These are phyloP conservation scores for Cylindrotheca fusiformis DNA, from an alignment of 108 stramenopile genomes.

Conservation along the genomic window DNA sequence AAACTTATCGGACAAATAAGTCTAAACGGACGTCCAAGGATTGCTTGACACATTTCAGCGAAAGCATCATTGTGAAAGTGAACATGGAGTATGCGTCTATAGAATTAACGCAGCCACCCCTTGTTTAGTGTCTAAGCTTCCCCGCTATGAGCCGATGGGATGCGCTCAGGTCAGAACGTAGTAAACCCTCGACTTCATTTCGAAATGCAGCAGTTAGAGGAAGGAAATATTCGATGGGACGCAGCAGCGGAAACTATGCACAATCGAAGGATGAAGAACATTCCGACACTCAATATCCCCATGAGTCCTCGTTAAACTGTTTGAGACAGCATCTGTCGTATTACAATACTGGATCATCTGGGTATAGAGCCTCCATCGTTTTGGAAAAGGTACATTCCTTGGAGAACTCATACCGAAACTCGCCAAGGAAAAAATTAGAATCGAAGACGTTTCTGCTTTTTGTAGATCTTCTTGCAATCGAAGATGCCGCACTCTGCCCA, in stretches of 20 bases:
- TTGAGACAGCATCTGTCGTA: not conserved
- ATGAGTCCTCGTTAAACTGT: not conserved
- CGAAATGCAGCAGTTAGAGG: not conserved
- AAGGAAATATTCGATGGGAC: not conserved
- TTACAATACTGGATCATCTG: not conserved
- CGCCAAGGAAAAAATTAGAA: not conserved
- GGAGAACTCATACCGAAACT: not conserved
- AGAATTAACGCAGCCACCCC: too few relatives aligned
- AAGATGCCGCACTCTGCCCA: not conserved
- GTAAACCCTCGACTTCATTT: not conserved
- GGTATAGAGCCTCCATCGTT: not conserved
- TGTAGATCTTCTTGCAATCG: not conserved
- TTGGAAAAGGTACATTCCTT: not conserved
- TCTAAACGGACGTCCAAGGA: too few relatives aligned
- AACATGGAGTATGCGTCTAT: too few relatives aligned
- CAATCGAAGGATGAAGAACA: too few relatives aligned
- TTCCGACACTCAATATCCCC: not conserved
- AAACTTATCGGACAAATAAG: too few relatives aligned
- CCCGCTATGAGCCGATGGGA: constrained; percentile 40
- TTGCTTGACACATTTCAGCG: too few relatives aligned
- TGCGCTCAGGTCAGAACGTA: constrained; percentile 11
- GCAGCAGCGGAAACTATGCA: not conserved
- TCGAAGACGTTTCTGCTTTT: not conserved
- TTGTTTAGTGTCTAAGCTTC: too few relatives aligned
- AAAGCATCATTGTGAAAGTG: too few relatives aligned